phyloP scores from a whole-genome alignment of 225 moss, liverwort and hornwort genomes.

The Polytrichum formosum region DNA sequence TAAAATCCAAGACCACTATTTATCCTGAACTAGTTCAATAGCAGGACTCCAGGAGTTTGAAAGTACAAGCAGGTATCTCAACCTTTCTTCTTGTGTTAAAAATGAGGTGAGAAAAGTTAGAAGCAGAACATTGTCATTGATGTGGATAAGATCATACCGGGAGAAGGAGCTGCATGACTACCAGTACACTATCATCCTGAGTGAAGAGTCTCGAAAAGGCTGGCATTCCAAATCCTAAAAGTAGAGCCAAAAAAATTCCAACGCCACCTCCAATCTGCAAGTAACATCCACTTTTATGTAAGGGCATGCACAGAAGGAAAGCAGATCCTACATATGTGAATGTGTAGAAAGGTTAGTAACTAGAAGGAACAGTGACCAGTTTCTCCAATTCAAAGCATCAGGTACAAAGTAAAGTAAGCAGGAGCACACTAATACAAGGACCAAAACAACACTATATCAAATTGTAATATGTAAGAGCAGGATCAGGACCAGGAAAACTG shows the following conservation, averaged over 20 bases:
- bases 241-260: constrained; percentile 27
- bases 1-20: too few relatives aligned
- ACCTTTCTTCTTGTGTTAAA: neutral
- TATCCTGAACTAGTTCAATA: too few relatives aligned
- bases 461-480: too few relatives aligned
- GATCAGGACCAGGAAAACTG: too few relatives aligned
- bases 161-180: constrained; percentile 31
- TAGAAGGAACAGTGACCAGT: neutral
- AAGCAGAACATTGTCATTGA: neutral
- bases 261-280: constrained; percentile 42
- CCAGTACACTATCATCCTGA: constrained; percentile 31
- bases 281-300: neutral
- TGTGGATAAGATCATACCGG: constrained; percentile 20
- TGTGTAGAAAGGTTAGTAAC: neutral
- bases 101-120: too few relatives aligned
- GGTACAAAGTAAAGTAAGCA: neutral
- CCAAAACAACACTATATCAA: neutral
- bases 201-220: constrained; percentile 47
- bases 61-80: too few relatives aligned
- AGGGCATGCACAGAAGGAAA: too few relatives aligned
- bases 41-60: too few relatives aligned
- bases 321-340: too few relatives aligned
- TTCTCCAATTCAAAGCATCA: neutral
- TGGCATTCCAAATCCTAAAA: constrained; percentile 39
- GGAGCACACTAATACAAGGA: neutral